Evolutionary conservation across 1,284 basidiomycete species (phyloP), one percentile per base, ranked within the genome.

Genomic region (Rhodotorula mucilaginosa): DNA sequence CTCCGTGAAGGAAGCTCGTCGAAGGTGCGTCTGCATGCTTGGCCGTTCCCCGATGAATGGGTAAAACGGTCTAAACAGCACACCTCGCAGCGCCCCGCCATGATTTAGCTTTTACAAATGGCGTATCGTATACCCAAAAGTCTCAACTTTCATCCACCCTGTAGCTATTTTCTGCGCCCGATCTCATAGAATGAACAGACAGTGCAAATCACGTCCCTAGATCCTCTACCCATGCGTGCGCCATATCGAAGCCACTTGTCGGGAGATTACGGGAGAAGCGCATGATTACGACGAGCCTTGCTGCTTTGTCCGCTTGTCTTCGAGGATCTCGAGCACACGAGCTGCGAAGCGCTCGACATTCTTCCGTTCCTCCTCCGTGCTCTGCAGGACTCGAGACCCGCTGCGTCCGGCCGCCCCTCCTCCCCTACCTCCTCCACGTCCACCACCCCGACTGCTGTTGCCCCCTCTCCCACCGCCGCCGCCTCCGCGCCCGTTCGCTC

Each of bases 311-410:
- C 73, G 65, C 58, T 31, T 62, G 13, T 58, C 65, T 21, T 51
- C 51, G 23, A 74, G 16, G 13, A 67, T 52, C 46, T 26, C 48
- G 23, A 69, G 10, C 29, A 74, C 70, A 34, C 58, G 65, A 10
- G 60, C 65, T 23, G 62, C 70, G 8, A 74, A 70, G 21, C 16
- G 46, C 31, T 58, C 62, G 19, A 74, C 65, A 58, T 70, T 59
- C 59, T 61, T 51, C 49, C 71, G 34, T 47, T 70, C 71, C 46
- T 69, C 68, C 49, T 67, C 60, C 39, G 66, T 67, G 34, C 67
- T 74, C 39, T 64, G 48, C 66, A 64, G 54, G 2, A 57, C 54
- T 21, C 63, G 26, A 31, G 58, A 18, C 29, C 58, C 34, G 10
- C 54, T 49, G 63, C 44, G 5, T 46, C 39, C 39, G 34, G n/a